Evolutionary conservation across 1,284 basidiomycete species (phyloP).

Genomic region (Ustilago curta): DNA sequence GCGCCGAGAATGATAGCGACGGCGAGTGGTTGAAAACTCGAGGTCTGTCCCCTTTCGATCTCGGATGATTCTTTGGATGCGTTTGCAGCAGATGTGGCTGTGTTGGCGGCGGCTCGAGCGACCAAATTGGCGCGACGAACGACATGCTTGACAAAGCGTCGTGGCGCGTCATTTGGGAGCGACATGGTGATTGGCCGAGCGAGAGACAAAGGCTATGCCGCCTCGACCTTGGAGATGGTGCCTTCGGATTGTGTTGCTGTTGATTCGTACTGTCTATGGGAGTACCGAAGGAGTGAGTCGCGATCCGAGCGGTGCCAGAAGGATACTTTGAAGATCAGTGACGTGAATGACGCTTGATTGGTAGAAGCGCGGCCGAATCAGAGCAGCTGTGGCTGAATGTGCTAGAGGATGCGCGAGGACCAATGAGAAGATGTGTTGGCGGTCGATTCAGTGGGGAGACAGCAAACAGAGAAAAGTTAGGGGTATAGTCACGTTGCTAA

Average conservation of each 20-base stretch:
- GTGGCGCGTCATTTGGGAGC: constrained; percentile 26
- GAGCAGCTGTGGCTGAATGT: constrained; percentile 3
- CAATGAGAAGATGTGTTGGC: not conserved
- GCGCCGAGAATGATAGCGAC: constrained; percentile 47
- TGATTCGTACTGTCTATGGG: not conserved
- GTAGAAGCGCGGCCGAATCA: not conserved
- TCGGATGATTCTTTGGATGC: not conserved
- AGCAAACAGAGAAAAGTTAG: not conserved
- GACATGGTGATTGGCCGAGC: constrained; percentile 18
- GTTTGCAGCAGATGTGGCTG: constrained; percentile 8
- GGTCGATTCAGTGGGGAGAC: not conserved
- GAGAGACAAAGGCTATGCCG: not conserved
- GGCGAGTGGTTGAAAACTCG: constrained; percentile 28
- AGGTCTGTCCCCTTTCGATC: constrained; percentile 30
- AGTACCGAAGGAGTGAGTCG: not conserved
- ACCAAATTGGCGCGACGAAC: constrained; percentile 35
- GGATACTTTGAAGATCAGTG: not conserved
- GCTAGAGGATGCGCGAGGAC: not conserved
- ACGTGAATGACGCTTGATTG: not conserved
- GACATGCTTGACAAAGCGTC: constrained; percentile 48
- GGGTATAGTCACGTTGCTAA: not conserved
- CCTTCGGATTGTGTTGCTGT: not conserved
- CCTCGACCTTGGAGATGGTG: not conserved
- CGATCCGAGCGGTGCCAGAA: not conserved
- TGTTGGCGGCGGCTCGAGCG: constrained; percentile 16